phyloP scores from a whole-genome alignment of 139 green algal species.

The Ettlia oleoabundans region DNA sequence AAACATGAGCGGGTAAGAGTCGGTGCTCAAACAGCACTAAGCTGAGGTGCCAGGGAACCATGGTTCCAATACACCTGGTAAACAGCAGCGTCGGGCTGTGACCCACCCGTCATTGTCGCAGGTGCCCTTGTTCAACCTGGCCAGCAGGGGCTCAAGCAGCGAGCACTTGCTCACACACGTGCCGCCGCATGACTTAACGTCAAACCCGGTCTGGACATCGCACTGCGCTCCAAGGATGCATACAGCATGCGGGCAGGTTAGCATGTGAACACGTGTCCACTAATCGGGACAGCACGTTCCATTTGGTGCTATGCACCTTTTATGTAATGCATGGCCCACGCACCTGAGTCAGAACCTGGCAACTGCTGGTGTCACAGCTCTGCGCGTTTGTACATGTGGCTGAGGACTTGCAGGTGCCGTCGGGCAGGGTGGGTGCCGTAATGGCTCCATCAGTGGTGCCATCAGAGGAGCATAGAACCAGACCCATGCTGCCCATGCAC shows the following conservation, averaged over 20 bases:
- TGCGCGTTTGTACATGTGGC: neutral
- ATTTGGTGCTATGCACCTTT: too few relatives aligned
- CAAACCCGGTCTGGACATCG: neutral
- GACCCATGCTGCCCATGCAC: neutral
- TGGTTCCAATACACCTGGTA: too few relatives aligned
- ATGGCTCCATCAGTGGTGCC: neutral
- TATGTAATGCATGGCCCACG: too few relatives aligned
- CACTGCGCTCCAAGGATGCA: neutral
- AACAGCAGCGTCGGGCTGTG: too few relatives aligned
- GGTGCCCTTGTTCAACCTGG: constrained; percentile 1
- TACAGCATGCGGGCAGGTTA: neutral
- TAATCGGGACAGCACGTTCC: too few relatives aligned
- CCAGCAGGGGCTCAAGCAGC: neutral
- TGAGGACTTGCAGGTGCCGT: neutral
- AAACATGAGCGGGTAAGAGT: too few relatives aligned
- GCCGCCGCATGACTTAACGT: neutral
- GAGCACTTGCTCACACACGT: neutral
- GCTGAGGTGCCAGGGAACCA: too few relatives aligned
- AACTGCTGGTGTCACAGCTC: neutral
- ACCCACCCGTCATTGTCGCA: neutral
- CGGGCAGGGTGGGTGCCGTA: too few relatives aligned
- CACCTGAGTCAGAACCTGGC: neutral
- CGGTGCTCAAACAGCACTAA: too few relatives aligned
- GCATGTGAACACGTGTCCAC: too few relatives aligned
- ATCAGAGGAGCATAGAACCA: neutral